A percentile compares a stretch with the other conserved stretches of the same genome.
Conservation (phyloP, 352 stramenopile species). For the Bremia lactucae region DNA sequence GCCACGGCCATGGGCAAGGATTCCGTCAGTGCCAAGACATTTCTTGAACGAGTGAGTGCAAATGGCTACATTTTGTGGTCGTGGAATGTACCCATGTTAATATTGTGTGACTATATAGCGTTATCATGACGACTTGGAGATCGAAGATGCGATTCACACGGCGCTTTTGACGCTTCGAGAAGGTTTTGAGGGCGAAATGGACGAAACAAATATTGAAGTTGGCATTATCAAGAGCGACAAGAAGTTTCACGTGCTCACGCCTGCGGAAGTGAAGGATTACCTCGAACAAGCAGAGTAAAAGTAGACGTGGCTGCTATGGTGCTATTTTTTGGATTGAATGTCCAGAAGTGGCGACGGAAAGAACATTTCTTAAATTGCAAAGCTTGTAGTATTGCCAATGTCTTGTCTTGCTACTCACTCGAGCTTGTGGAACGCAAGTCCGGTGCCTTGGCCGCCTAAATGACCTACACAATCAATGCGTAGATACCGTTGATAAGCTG, state of each 20-base stretch:
- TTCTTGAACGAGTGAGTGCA: constrained; percentile 93
- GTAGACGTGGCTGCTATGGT: too few species aligned
- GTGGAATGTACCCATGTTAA: too few species aligned
- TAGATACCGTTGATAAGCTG: constrained; percentile 45
- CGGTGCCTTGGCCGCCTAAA: constrained; percentile 50
- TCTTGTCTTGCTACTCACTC: constrained; percentile 11
- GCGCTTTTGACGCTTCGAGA: constrained; percentile 97
- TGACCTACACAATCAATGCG: constrained; percentile 71
- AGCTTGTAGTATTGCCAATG: constrained; percentile 4
- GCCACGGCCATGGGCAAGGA: constrained; percentile 98
- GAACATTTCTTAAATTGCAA: constrained; percentile 11
- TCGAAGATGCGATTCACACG: constrained; percentile 99
- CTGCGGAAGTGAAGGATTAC: constrained; percentile 98
- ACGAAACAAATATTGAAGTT: constrained; percentile 97
- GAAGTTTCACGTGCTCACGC: constrained; percentile 95
- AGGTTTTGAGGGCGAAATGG: constrained; percentile 98
- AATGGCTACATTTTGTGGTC: too few species aligned
- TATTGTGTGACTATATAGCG: constrained; percentile 28
- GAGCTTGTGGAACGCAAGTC: constrained; percentile 42
- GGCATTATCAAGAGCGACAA: constrained; percentile 94
- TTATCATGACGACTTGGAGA: constrained; percentile 95
- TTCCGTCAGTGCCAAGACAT: constrained; percentile 97
- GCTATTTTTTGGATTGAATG: too few species aligned
- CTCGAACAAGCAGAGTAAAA: constrained; percentile 96
- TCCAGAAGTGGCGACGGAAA: too few species aligned